Conservation (phyloP, 2,329 filamentous ascomycete species). For the Fusarium multiceps region DNA sequence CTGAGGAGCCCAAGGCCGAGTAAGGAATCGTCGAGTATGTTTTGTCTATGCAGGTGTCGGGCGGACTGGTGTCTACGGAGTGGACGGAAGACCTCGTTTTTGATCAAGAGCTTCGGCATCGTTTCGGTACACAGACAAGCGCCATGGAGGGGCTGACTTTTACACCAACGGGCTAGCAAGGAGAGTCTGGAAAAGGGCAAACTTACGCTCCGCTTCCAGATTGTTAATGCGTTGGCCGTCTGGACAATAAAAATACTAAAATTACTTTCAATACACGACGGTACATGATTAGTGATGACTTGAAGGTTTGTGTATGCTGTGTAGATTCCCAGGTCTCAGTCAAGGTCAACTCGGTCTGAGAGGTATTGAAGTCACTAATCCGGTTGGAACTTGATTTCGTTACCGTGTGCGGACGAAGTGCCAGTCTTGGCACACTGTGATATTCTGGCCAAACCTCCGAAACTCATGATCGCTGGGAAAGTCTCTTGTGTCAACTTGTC, state of each 20-base stretch:
- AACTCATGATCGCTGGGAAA: neutral
- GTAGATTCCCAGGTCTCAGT: neutral
- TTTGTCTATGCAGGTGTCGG: constrained; percentile 55
- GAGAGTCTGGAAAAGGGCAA: constrained; percentile 58
- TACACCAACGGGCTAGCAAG: constrained; percentile 53
- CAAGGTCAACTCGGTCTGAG: neutral
- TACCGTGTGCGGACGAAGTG: neutral
- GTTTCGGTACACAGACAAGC: constrained; percentile 60
- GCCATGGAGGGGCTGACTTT: constrained; percentile 52
- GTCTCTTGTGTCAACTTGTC: constrained; percentile 37
- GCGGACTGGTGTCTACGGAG: constrained; percentile 72
- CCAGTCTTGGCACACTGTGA: neutral
- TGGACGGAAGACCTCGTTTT: constrained; percentile 69
- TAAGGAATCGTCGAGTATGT: constrained; percentile 55
- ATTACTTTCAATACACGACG: constrained; percentile 54
- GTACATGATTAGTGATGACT: constrained; percentile 35
- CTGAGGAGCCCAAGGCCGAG: constrained; percentile 77
- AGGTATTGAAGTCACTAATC: neutral
- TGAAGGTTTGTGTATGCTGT: neutral
- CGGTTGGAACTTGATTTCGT: neutral
- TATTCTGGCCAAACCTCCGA: neutral
- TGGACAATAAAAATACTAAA: constrained; percentile 67
- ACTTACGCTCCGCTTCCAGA: constrained; percentile 66
- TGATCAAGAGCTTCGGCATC: constrained; percentile 60
- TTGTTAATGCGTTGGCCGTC: constrained; percentile 65